These are phyloP conservation scores for Pestalotiopsis sp. DNA, from an alignment of 2,329 filamentous ascomycete genomes.

Conservation along the genomic window DNA sequence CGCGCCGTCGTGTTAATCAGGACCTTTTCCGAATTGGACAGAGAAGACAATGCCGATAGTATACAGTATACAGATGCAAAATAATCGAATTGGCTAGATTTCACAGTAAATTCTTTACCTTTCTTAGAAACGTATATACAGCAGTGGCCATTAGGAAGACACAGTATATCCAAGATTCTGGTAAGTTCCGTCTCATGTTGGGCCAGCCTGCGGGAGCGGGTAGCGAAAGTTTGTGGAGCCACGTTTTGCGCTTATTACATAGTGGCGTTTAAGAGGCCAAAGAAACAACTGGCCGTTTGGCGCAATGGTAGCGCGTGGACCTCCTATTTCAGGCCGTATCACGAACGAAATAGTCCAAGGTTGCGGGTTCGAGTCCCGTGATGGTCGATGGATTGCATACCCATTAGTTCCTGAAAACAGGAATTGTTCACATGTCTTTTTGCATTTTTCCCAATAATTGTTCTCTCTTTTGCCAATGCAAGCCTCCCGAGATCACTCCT, in stretches of 20 bases:
- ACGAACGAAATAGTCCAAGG: slow-evolving; percentile 29
- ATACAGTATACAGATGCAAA: too few species aligned
- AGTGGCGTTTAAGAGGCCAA: neutral
- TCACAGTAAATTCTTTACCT: too few species aligned
- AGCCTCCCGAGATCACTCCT: too few species aligned
- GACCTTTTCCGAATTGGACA: too few species aligned
- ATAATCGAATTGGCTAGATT: too few species aligned
- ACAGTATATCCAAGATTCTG: too few species aligned
- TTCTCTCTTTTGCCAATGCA: neutral
- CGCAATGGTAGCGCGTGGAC: slow-evolving; percentile 29
- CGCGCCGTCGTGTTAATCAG: too few species aligned
- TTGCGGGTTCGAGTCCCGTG: slow-evolving; percentile 40
- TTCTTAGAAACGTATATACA: too few species aligned
- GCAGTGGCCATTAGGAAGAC: too few species aligned
- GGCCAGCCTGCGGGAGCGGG: neutral
- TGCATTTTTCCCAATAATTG: slow-evolving; percentile 1
- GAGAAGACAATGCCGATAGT: too few species aligned
- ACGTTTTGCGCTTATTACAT: neutral
- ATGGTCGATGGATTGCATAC: slow-evolving; percentile 17
- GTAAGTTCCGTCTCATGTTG: too few species aligned
- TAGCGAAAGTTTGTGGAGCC: neutral
- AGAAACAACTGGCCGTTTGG: slow-evolving; percentile 18
- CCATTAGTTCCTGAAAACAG: slow-evolving; percentile 1
- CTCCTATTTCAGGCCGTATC: slow-evolving; percentile 27
- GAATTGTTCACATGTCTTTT: slow-evolving; percentile 19